These are phyloP conservation scores for Capronia americana DNA, from an alignment of 2,329 filamentous ascomycete species.

Conservation along the genomic window DNA sequence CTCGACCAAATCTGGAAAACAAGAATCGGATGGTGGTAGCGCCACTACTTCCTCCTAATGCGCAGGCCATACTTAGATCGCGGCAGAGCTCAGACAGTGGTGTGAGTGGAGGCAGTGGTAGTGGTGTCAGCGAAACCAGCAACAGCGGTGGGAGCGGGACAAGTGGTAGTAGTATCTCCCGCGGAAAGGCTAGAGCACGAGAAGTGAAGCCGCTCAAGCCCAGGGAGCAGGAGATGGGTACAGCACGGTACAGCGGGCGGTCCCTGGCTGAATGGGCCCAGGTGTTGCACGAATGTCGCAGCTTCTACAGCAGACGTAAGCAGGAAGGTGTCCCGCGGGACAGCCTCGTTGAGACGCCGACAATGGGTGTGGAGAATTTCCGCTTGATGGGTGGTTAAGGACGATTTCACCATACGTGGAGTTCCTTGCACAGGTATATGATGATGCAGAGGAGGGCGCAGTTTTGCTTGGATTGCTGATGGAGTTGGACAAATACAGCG, in stretches of 20 bases:
- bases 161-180: constrained; percentile 21
- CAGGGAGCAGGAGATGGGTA: constrained; percentile 44
- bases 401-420: neutral
- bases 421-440: neutral
- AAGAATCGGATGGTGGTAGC: constrained; percentile 61
- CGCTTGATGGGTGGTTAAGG: constrained; percentile 45
- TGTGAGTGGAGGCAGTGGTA: constrained; percentile 9
- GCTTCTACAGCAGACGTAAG: constrained; percentile 67
- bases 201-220: constrained; percentile 38
- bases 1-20: constrained; percentile 55
- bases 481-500: constrained; percentile 7
- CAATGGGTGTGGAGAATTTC: constrained; percentile 67
- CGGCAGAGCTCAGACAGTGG: constrained; percentile 26
- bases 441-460: neutral
- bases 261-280: constrained; percentile 70
- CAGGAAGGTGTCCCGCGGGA: constrained; percentile 66
- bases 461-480: neutral
- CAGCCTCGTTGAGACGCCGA: constrained; percentile 66
- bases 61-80: constrained; percentile 57
- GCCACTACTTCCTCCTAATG: constrained; percentile 63
- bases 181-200: constrained; percentile 33
- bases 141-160: constrained; percentile 21
- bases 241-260: constrained; percentile 66
- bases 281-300: constrained; percentile 67
- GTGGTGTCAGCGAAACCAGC: constrained; percentile 11